Percentiles rank a stretch among this genome's conserved stretches.
phyloP scores from a whole-genome alignment of 1,284 basidiomycete species.

The Exsudoporus floridanus region DNA sequence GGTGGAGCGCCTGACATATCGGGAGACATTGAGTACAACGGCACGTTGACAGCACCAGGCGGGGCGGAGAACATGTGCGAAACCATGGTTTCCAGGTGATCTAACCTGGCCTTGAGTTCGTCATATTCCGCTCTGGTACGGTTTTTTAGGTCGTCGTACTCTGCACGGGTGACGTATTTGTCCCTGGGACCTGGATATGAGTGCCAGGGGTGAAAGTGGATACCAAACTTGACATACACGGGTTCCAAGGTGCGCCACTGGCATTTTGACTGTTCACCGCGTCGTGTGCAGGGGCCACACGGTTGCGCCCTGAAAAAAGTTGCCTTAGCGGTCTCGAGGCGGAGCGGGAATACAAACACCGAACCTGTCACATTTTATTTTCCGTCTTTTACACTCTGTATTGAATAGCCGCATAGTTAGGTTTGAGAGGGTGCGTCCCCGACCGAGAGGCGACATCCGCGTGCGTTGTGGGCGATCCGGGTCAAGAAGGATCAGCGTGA shows the following conservation, averaged over 20 bases:
- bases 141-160: constrained; percentile 52
- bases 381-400: constrained; percentile 58
- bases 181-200: constrained; percentile 41
- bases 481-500: constrained; percentile 13
- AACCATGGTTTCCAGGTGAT: constrained; percentile 39
- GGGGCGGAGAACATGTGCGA: constrained; percentile 31
- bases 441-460: neutral
- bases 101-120: constrained; percentile 44
- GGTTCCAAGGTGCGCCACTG: constrained; percentile 59
- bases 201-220: constrained; percentile 7
- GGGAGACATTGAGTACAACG: constrained; percentile 34
- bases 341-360: constrained; percentile 24
- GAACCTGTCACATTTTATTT: constrained; percentile 62
- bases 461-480: constrained; percentile 1
- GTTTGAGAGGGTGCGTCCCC: neutral
- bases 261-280: constrained; percentile 54
- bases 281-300: constrained; percentile 55
- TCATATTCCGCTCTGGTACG: constrained; percentile 46
- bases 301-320: constrained; percentile 45
- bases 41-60: constrained; percentile 28
- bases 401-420: constrained; percentile 21
- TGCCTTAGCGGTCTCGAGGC: constrained; percentile 19
- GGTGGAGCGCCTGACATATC: constrained; percentile 31
- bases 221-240: constrained; percentile 41
- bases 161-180: constrained; percentile 53